Evolutionary conservation across 2,329 filamentous ascomycete species (phyloP), one percentile per base, ranked within the genome.

Genomic region (Coleophoma cylindrospora): DNA sequence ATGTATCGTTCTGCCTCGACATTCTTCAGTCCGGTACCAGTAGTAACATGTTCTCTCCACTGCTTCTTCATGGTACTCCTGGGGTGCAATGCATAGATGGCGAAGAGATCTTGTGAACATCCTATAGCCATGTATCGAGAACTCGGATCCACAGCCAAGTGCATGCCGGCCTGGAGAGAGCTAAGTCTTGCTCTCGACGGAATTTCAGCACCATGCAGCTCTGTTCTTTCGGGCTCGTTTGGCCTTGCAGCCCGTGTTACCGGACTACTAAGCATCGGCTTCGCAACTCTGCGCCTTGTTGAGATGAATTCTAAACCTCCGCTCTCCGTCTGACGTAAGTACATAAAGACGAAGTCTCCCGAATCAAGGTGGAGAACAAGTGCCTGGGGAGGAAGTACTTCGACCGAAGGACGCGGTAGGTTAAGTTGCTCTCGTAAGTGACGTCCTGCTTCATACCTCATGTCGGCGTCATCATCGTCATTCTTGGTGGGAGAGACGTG

Each of bases 141-240:
- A 66, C 82, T 83, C 13, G 89, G 87, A 63, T 97, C 91, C 40
- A 95, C 79, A 13, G 88, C 84, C 50, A 96, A 73, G 54, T 83
- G 78, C 53, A 74, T 87, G 62, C 72, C 84, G 60, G 69, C 84
- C 72, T 71, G 62, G 27, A 61, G 48, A 22, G 19, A 21, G 14
- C 41, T 44, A 21, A 44, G 32, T 21, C 27, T 44, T n/a, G 27
- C 27, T 27, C 41, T 44, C 41, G 41, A 44, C 11, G 41, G 19
- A 13, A 14, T 9, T 44, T 44, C 41, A 27, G 3, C 3, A 11
- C 14, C 7, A 9, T 21, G 41, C 9, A 27, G 32, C 32, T n/a
- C 19, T 15, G 12, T 44, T 13, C 21, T 15, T 13, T 22, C 13
- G 10, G 41, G 27, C 19, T 44, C 41, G 32, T 27, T 15, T 27